Percentiles rank a stretch among this genome's conserved stretches.
Evolutionary conservation across 768 basidiomycete species (phyloP).

Genomic region (Boletus tylopilopsis): DNA sequence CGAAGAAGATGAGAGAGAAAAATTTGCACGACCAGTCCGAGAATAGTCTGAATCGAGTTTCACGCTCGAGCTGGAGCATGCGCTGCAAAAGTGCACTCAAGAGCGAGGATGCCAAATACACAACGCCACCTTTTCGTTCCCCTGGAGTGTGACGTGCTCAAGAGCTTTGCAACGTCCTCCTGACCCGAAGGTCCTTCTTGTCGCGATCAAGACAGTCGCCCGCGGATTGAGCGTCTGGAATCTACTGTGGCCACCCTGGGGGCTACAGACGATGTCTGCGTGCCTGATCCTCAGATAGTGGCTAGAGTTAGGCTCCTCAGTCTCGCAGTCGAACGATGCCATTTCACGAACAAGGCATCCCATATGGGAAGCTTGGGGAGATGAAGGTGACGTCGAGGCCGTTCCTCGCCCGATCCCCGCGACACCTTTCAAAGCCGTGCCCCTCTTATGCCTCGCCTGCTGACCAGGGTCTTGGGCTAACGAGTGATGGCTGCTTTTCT

Average conservation of each 20-base stretch:
- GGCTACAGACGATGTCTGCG: background rate
- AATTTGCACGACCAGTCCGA: conserved; percentile 21
- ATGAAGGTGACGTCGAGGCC: conserved; percentile 2
- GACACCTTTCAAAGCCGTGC: conserved; percentile 47
- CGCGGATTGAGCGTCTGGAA: too few relatives aligned
- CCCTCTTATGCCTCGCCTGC: conserved; percentile 18
- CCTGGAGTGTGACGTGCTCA: conserved; percentile 2
- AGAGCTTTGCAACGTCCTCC: background rate
- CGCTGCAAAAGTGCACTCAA: conserved; percentile 30
- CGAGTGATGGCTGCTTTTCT: conserved; percentile 46
- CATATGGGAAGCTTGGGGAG: conserved; percentile 12
- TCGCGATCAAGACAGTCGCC: background rate
- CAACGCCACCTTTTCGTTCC: conserved; percentile 19
- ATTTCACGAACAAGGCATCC: conserved; percentile 13
- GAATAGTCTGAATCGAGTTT: conserved; percentile 35
- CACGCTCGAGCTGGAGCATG: conserved; percentile 12
- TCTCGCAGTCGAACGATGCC: background rate
- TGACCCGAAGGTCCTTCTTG: background rate
- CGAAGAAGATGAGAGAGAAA: conserved; percentile 4
- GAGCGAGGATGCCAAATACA: conserved; percentile 6
- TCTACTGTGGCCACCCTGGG: too few relatives aligned
- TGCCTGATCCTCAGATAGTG: too few relatives aligned
- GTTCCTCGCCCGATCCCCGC: conserved; percentile 48
- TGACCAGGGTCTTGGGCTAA: conserved; percentile 41
- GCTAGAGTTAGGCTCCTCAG: too few relatives aligned